phyloP scores from a whole-genome alignment of 305 asterid genomes.

The Rubia peregrina region DNA sequence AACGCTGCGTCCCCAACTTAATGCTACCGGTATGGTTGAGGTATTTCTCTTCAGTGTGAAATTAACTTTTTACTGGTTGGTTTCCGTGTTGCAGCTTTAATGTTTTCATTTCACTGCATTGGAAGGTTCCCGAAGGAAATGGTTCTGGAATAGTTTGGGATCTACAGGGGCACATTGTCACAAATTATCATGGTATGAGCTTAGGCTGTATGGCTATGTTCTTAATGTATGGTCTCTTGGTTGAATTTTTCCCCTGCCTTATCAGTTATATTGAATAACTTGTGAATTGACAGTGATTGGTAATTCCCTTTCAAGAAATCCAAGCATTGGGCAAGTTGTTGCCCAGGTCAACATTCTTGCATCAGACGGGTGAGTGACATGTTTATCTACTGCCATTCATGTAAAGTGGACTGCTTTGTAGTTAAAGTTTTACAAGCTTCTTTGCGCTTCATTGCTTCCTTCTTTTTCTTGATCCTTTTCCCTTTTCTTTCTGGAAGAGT shows the following conservation, averaged over 20 bases:
- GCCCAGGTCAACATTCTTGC: constrained; percentile 88
- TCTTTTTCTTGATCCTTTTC: constrained; percentile 12
- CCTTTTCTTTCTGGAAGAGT: constrained; percentile 38
- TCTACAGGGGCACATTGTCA: constrained; percentile 83
- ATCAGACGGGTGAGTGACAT: constrained; percentile 69
- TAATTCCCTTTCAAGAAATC: constrained; percentile 80
- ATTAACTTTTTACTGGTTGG: not conserved
- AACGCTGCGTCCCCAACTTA: constrained; percentile 79
- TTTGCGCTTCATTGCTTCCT: constrained; percentile 2
- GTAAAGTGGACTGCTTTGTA: constrained; percentile 7
- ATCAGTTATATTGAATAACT: constrained; percentile 11
- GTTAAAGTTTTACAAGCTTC: not conserved
- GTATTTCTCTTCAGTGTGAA: constrained; percentile 28
- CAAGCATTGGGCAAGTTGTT: constrained; percentile 79
- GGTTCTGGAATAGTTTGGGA: constrained; percentile 99
- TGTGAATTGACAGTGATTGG: constrained; percentile 62
- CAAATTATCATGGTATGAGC: constrained; percentile 87
- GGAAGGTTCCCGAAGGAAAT: constrained; percentile 96
- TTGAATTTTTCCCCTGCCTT: not conserved
- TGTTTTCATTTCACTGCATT: not conserved
- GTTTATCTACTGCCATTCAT: constrained; percentile 5
- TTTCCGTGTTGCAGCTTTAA: not conserved
- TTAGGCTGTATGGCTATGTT: not conserved
- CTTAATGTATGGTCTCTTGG: not conserved
- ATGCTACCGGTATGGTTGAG: constrained; percentile 82